Evolutionary conservation across 805 yeast genomes (phyloP).

Genomic region (Cyberlindnera suaveolens): DNA sequence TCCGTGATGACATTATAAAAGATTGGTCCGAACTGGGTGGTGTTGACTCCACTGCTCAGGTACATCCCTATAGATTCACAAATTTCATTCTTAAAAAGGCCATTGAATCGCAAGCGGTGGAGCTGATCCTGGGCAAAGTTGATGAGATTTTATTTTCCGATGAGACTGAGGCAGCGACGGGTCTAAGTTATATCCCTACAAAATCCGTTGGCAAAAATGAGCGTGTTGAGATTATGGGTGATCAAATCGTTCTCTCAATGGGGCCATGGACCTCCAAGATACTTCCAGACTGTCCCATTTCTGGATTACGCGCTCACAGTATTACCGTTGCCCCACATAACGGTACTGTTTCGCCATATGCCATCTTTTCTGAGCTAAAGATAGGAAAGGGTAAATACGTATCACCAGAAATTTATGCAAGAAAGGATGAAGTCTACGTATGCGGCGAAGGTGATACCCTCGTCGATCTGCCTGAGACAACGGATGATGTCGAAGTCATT

Average conservation of each 20-base stretch:
- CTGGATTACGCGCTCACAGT: slow-evolving; percentile 92
- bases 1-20: slow-evolving; percentile 53
- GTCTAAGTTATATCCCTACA: slow-evolving; percentile 53
- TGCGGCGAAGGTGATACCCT: slow-evolving; percentile 96
- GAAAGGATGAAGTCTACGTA: slow-evolving; percentile 92
- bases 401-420: slow-evolving; percentile 91
- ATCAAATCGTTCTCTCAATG: slow-evolving; percentile 75
- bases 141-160: slow-evolving; percentile 56
- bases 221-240: slow-evolving; percentile 50
- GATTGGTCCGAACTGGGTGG: slow-evolving; percentile 82
- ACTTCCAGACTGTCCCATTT: slow-evolving; percentile 88
- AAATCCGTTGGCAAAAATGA: slow-evolving; percentile 16
- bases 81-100: slow-evolving; percentile 74
- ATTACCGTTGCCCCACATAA: slow-evolving; percentile 81
- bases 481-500: slow-evolving; percentile 88
- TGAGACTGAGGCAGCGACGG: slow-evolving; percentile 61
- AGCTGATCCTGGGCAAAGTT: slow-evolving; percentile 79
- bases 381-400: slow-evolving; percentile 63
- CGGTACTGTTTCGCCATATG: slow-evolving; percentile 81
- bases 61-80: slow-evolving; percentile 94
- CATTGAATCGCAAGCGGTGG: slow-evolving; percentile 76
- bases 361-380: slow-evolving; percentile 86
- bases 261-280: slow-evolving; percentile 98
- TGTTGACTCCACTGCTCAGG: slow-evolving; percentile 87
- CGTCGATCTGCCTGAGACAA: slow-evolving; percentile 87